Evolutionary conservation across 2,329 filamentous ascomycete genomes (phyloP).

Genomic region (Arachnopeziza araneosa): DNA sequence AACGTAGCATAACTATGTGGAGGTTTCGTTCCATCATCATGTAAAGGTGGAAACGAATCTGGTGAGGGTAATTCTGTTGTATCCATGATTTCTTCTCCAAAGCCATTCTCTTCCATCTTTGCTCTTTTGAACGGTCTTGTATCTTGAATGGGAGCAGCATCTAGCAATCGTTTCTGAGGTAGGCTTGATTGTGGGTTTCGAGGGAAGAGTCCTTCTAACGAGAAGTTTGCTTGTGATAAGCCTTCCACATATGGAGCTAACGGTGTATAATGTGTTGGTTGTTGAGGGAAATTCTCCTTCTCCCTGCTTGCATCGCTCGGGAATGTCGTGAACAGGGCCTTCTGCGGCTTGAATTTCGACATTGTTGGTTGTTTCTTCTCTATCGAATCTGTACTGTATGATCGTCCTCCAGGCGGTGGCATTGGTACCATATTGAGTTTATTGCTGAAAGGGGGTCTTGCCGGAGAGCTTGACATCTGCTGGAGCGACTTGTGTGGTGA

Average conservation of each 20-base stretch:
- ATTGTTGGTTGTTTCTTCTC: conserved; percentile 58
- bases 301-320: conserved; percentile 32
- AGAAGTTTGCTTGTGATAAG: conserved; percentile 36
- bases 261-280: conserved; percentile 37
- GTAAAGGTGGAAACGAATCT: conserved; percentile 68
- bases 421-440: conserved; percentile 64
- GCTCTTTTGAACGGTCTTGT: conserved; percentile 61
- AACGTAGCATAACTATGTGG: conserved; percentile 89
- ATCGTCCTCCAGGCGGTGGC: conserved; percentile 53
- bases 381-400: conserved; percentile 59
- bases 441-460: conserved; percentile 54
- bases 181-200: conserved; percentile 39
- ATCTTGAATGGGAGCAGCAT: conserved; percentile 69
- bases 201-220: conserved; percentile 46
- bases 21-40: conserved; percentile 86
- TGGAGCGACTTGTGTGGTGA: conserved; percentile 65
- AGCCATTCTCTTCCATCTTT: conserved; percentile 53
- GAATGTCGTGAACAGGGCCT: conserved; percentile 41
- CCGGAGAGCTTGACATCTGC: conserved; percentile 51
- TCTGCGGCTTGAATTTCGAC: conserved; percentile 55
- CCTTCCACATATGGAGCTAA: conserved; percentile 28
- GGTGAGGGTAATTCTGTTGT: conserved; percentile 31
- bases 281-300: conserved; percentile 50
- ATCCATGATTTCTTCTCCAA: conserved; percentile 15
- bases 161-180: conserved; percentile 58